Evolutionary conservation across 345 rosid genomes (phyloP).

Genomic region (Brassica rapa): DNA sequence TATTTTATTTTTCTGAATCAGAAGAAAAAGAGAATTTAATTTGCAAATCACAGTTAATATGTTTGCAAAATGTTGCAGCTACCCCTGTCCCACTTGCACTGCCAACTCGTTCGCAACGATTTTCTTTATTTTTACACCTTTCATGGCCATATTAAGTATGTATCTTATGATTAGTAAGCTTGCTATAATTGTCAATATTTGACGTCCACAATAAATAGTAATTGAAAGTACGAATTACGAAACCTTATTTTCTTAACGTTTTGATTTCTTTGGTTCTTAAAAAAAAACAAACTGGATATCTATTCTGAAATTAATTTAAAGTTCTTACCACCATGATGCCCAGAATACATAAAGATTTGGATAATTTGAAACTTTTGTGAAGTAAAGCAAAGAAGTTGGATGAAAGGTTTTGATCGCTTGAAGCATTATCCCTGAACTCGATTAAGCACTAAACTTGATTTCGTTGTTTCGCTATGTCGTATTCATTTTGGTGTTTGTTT

Average conservation of each 20-base stretch:
- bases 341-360: too few species aligned
- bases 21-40: constrained; percentile 14
- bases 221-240: constrained; percentile 2
- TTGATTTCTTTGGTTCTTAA: neutral
- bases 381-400: too few species aligned
- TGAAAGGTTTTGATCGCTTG: too few species aligned
- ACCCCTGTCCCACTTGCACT: constrained; percentile 52
- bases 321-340: too few species aligned
- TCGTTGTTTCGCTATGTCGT: constrained; percentile 2
- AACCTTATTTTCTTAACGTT: neutral
- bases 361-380: too few species aligned
- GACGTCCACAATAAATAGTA: constrained; percentile 11
- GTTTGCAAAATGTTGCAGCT: constrained; percentile 33
- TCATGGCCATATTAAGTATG: constrained; percentile 23
- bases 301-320: too few species aligned
- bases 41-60: constrained; percentile 1
- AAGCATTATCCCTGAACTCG: too few species aligned
- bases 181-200: constrained; percentile 24
- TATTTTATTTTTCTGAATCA: neutral
- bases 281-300: too few species aligned
- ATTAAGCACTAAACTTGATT: neutral
- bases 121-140: neutral
- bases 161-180: constrained; percentile 29
- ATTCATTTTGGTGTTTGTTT: neutral
- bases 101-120: too few species aligned